Evolutionary conservation across 2,329 filamentous ascomycete species (phyloP).

Genomic region (Aspergillus proliferans): DNA sequence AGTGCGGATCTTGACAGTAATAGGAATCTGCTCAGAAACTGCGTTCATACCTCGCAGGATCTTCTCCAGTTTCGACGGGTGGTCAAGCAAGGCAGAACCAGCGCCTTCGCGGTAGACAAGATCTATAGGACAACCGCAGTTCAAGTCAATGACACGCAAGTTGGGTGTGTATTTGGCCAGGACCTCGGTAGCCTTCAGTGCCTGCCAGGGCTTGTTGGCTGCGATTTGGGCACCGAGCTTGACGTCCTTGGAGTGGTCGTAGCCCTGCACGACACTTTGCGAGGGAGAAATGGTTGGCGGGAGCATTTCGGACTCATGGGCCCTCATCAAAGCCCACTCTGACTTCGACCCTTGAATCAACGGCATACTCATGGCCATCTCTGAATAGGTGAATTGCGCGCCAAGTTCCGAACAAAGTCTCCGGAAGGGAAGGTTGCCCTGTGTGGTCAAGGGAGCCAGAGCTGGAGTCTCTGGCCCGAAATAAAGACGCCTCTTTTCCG

Average conservation of each 20-base stretch:
- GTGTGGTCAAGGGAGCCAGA: slow-evolving; percentile 90
- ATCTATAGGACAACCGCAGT: slow-evolving; percentile 96
- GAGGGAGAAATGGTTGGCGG: slow-evolving; percentile 60
- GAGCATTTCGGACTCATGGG: slow-evolving; percentile 72
- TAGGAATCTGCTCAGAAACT: slow-evolving; percentile 82
- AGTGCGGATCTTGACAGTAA: slow-evolving; percentile 91
- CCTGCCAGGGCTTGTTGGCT: slow-evolving; percentile 85
- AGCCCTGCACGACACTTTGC: slow-evolving; percentile 60
- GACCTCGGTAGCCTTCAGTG: slow-evolving; percentile 79
- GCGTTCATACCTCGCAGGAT: slow-evolving; percentile 95
- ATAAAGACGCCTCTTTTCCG: slow-evolving; percentile 89
- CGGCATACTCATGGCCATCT: slow-evolving; percentile 93
- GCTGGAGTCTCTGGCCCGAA: slow-evolving; percentile 90
- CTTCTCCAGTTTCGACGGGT: slow-evolving; percentile 80
- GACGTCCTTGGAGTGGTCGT: slow-evolving; percentile 75
- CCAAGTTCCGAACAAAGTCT: slow-evolving; percentile 83
- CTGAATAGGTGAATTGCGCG: slow-evolving; percentile 89
- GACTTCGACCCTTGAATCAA: slow-evolving; percentile 81
- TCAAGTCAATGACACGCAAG: slow-evolving; percentile 85
- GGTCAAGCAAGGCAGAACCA: slow-evolving; percentile 86
- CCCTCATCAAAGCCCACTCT: slow-evolving; percentile 93
- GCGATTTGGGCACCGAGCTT: slow-evolving; percentile 91
- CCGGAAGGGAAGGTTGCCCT: slow-evolving; percentile 92
- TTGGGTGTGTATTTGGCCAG: slow-evolving; percentile 71
- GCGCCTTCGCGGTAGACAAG: slow-evolving; percentile 82